Evolutionary conservation across 176 grass and related monocot genomes (phyloP).

Genomic region (Phragmites australis): DNA sequence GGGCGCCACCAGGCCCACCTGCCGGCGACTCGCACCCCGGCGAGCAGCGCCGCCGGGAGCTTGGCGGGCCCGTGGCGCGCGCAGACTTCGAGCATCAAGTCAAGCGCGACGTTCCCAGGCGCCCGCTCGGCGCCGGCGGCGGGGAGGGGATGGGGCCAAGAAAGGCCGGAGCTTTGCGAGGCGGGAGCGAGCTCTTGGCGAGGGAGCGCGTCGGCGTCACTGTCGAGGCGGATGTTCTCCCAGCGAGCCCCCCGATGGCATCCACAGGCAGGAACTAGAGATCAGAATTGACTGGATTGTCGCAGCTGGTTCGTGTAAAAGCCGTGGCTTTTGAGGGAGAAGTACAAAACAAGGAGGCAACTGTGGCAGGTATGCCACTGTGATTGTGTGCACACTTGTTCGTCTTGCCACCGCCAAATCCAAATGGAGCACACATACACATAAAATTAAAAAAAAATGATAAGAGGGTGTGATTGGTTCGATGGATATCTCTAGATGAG

Average conservation of each 20-base stretch:
- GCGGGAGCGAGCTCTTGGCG: not conserved
- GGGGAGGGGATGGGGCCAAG: conserved; percentile 5
- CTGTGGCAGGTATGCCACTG: conserved; percentile 12
- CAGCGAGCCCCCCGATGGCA: conserved; percentile 43
- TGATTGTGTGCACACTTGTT: conserved; percentile 15
- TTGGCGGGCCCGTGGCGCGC: conserved; percentile 42
- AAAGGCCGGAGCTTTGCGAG: conserved; percentile 21
- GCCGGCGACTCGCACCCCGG: conserved; percentile 27
- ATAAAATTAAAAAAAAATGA: conserved; percentile 10
- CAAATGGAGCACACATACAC: conserved; percentile 22
- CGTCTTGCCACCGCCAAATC: conserved; percentile 22
- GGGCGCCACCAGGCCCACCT: conserved; percentile 52
- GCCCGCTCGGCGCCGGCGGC: conserved; percentile 1
- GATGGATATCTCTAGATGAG: too few relatives aligned
- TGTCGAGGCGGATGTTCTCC: conserved; percentile 19
- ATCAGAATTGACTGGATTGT: conserved; percentile 25
- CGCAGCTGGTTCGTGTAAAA: conserved; percentile 3
- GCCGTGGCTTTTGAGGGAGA: conserved; percentile 1
- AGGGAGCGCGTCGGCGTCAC: conserved; percentile 7
- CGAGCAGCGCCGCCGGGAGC: conserved; percentile 28
- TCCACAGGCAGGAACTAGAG: conserved; percentile 32
- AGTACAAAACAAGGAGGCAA: not conserved
- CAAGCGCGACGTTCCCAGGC: not conserved
- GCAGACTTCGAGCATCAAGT: conserved; percentile 70
- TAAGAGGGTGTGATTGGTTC: not conserved